Evolutionary conservation across 2,329 filamentous ascomycete genomes (phyloP), one percentile per base, ranked within the genome.

Genomic region (Trichoderma sp.): DNA sequence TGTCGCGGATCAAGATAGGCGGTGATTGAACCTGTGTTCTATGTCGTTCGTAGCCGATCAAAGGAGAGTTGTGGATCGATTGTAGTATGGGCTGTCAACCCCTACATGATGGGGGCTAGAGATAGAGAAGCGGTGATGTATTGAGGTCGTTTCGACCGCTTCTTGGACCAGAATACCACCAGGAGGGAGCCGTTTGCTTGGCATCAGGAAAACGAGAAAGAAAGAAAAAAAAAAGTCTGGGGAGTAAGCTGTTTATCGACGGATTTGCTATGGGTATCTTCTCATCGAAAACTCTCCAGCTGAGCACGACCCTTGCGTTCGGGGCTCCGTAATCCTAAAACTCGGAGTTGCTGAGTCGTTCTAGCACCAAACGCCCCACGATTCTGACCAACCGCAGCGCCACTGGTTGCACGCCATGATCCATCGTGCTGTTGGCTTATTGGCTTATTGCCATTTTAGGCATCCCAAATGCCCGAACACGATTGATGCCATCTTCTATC

Each of bases 291-390:
- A 17, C 47, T 55, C 50, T 30, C 32, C 34, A 58, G 50, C 64
- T 58, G 50, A 58, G 61, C 61, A 30, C 39, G 36, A 30, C 12
- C 61, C 61, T 64, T 43, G 23, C 13, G 11, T n/a, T 26, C 20
- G 32, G 32, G 17, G 15, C 61, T 47, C 36, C 28, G 63, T 53
- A 55, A 65, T 11, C 6, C 61, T 64, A 39, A 39, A 55, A 23
- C n/a, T 57, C 65, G 65, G 34, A 59, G 23, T 58, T 68, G 65
- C 65, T 68, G 65, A 68, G 26, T 68, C 65, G 53, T 36, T 36
- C 23, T 20, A 47, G 23, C 53, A 32, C 36, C 23, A 61, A 34
- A 23, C n/a, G 66, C 66, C 66, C 66, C 66, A 61, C 13, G 55
- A 39, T n/a, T 4, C 63, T 65, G 63, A 65, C 63, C 50, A 34